Evolutionary conservation across 495 filamentous ascomycete species (phyloP), one percentile per base, ranked within the genome.

Genomic region (Daldinia vernicosa): DNA sequence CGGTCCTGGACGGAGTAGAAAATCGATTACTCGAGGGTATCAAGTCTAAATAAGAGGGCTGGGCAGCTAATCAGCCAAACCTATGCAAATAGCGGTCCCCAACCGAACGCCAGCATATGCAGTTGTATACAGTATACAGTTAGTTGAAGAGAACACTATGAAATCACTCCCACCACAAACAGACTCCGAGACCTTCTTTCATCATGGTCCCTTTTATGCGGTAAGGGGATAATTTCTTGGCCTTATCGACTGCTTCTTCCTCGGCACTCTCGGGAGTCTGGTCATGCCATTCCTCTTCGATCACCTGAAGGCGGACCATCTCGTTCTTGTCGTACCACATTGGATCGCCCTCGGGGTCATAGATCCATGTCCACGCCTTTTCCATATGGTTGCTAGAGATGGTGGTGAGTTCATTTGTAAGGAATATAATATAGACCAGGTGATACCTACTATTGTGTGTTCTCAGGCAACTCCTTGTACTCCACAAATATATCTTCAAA

Each of bases 251-350:
- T 28, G 83, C 78, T 47, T 83, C 86, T 19, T 87, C 82, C 60
- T 87, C 83, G 11, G 89, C 89, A 32, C 85, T 87, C 54, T 86
- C 86, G 4, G 95, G 95, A 6, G 90, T 88, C 78, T 96, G 90
- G 74, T 98, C 94, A 43, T 91, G 85, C 91, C 95, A 99, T 56
- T 89, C 83, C 82, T 99, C 95, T 27, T 87, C 83, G 62, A 94
- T 88, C 17, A 98, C 88, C 24, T 91, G 86, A 75, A 98, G 91
- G 14, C 93, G 89, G 8, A 97, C 94, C 64, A 90, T 84, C 80
- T 98, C 95, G 70, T 92, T 88, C 63, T 90, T 90, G 80, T 99
- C 95, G 80, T 92, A 97, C 74, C 89, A 95, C 76, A 94, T 88
- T 15, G 86, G 83, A 26, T 89, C 81, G 15, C 86, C 90, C 0